Conservation (phyloP, 2,329 filamentous ascomycete genomes). For the Calonectria henricotiae region DNA sequence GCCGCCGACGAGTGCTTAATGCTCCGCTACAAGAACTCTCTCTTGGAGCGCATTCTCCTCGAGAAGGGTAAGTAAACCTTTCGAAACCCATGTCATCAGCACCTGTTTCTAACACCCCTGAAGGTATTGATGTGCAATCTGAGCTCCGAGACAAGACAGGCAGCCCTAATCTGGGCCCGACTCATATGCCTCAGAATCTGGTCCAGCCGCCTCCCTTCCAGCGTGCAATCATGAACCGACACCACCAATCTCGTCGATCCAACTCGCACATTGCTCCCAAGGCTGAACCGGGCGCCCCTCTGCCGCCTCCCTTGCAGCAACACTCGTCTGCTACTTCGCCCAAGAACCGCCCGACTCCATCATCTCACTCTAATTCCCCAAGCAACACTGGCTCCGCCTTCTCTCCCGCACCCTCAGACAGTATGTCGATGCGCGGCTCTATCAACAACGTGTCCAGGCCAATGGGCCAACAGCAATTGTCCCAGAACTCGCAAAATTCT, state of each 20-base stretch:
- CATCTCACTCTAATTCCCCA: constrained; percentile 79
- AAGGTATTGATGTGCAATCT: constrained; percentile 96
- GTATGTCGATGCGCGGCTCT: constrained; percentile 63
- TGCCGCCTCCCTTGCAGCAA: constrained; percentile 65
- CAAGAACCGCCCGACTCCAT: constrained; percentile 85
- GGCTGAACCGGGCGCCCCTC: constrained; percentile 70
- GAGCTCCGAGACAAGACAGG: constrained; percentile 94
- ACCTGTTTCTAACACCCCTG: constrained; percentile 27
- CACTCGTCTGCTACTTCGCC: constrained; percentile 76
- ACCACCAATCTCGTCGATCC: constrained; percentile 82
- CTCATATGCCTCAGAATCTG: constrained; percentile 77
- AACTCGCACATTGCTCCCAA: constrained; percentile 84
- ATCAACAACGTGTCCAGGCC: constrained; percentile 55
- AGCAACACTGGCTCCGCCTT: constrained; percentile 66
- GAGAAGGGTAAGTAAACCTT: constrained; percentile 83
- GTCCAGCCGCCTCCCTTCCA: constrained; percentile 85
- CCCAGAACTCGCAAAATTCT: constrained; percentile 46
- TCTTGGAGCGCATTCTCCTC: constrained; percentile 93
- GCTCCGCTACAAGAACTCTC: constrained; percentile 98
- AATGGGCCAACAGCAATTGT: constrained; percentile 52
- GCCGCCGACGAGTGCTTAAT: constrained; percentile 98
- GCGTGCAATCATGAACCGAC: constrained; percentile 85
- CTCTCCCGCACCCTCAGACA: constrained; percentile 65
- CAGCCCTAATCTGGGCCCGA: constrained; percentile 84
- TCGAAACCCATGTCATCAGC: neutral